Evolutionary conservation across 73 alveolate genomes (phyloP), one percentile per base, ranked within the genome.

Genomic region (Paramecium biaurelia): DNA sequence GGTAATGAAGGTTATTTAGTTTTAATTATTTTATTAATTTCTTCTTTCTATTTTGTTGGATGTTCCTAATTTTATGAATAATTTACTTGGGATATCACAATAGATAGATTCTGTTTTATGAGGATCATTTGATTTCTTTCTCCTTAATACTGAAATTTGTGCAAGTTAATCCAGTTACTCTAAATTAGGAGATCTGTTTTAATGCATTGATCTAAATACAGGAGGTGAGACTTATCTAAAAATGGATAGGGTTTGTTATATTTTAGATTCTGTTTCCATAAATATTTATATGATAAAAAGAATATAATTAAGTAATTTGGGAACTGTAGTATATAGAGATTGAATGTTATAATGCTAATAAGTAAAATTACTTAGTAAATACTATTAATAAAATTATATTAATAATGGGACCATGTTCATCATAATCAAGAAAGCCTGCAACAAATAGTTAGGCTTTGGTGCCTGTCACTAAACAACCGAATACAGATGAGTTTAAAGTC

Each of bases 1-100:
- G 90, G 90, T 26, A 79, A 34, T 26, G 90, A 79, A 9, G 90
- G 90, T 47, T 79, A 45, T 24, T 79, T 79, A 20, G 90, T 79
- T 63, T 63, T 63, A 23, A 23, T 63, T 30, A 63, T 32, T 53
- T 53, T 53, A 24, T 11, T 30, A 30, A 63, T 63, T 32, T 63
- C 41, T 63, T 63, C 84, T 63, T 24, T 63, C 41, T 63, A 32
- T 63, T 63, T 63, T 26, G 23, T 0, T 63, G 30, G 26, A 63
- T 63, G 21, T 30, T 63, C 84, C 21, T 32, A 30, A 63, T 63
- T 63, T 20, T 23, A 63, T 32, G 30, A 63, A 63, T 26, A 9
- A 30, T 32, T 63, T 63, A 63, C 84, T 26, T 12, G 30, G 84
- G 2, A 63, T 63, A 12, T 63, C 84, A 23, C 49, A 26, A 2